Evolutionary conservation across 116 monocot genomes (phyloP).

Genomic region (Iris pallida): DNA sequence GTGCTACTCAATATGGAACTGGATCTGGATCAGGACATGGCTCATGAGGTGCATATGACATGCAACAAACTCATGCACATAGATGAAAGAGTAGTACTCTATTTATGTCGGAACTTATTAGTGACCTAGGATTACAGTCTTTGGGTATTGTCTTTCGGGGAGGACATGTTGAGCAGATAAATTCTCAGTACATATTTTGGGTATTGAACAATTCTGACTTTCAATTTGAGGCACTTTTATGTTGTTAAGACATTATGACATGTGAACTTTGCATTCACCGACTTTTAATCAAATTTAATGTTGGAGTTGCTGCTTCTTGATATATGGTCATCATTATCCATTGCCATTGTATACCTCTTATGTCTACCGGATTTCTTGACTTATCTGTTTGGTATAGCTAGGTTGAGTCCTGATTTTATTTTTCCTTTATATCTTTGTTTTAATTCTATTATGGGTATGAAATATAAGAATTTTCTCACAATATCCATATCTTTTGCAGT

Average conservation of each 20-base stretch:
- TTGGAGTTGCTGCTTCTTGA: too few species aligned
- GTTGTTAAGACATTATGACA: not conserved
- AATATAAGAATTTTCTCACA: too few species aligned
- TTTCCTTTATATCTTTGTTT: too few species aligned
- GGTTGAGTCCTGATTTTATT: too few species aligned
- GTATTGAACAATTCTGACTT: not conserved
- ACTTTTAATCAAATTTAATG: too few species aligned
- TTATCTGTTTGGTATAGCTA: too few species aligned
- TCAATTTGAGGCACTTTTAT: not conserved
- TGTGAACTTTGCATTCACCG: too few species aligned
- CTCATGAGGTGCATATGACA: conserved; percentile 57
- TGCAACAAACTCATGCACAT: conserved; percentile 44
- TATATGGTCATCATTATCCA: too few species aligned
- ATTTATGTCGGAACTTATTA: not conserved
- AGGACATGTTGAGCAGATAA: not conserved
- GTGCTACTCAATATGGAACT: conserved; percentile 50
- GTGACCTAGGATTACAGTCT: not conserved
- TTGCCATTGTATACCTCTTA: too few species aligned
- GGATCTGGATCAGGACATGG: conserved; percentile 27
- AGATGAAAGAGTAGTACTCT: conserved; percentile 23
- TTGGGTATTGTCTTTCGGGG: not conserved
- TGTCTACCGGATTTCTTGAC: too few species aligned
- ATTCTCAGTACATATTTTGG: not conserved
- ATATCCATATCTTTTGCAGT: too few species aligned
- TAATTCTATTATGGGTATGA: too few species aligned